Base-by-base conservation (phyloP, 1,139 yeast genomes). In the Protomyces lactucae-debilis region DNA sequence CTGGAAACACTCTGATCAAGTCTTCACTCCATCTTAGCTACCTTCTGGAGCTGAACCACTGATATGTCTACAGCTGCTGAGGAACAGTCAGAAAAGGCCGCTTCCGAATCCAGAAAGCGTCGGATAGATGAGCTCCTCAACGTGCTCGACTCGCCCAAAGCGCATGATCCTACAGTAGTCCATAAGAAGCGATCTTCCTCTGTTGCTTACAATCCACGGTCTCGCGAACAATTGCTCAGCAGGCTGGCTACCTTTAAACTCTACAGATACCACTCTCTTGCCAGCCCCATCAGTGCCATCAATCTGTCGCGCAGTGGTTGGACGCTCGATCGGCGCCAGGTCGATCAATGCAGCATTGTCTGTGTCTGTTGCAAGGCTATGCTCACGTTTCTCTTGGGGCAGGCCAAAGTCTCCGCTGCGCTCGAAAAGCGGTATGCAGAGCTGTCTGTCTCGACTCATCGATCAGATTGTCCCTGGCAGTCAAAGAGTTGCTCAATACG, bases 321-420 rank as follows among this genome's bases (percentile, higher is more conserved):
- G 63, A 16, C 39, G n/a, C 57, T 39, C 2, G 56, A 23, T 18
- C 21, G 36, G 18, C 23, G 51, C 35, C 39, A 23, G 23, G 25
- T 21, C n/a, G 40, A 39, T 4, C 25, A 43, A 43, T 16, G 23
- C 25, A n/a, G 25, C 12, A 18, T 43, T 18, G 3, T 43, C 25
- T 59, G 63, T 32, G 18, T 18, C n/a, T 14, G 32, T 43, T 59
- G 63, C 54, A 55, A 59, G 14, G 56, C 43, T 6, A n/a, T 48
- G 16, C 25, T 35, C 28, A n/a, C 23, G 4, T 43, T 43, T 5
- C 48, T 43, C 4, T 23, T 43, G 12, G 48, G 25, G 12, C 14
- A 21, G 5, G 23, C 21, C 21, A 18, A n/a, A 18, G 8, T 18
- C 10, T 43, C 48, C 3, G 48, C 21, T 43, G 51, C 40, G 2